Evolutionary conservation across 176 grass and related monocot genomes (phyloP).

Genomic region (Oryza glaberrima): DNA sequence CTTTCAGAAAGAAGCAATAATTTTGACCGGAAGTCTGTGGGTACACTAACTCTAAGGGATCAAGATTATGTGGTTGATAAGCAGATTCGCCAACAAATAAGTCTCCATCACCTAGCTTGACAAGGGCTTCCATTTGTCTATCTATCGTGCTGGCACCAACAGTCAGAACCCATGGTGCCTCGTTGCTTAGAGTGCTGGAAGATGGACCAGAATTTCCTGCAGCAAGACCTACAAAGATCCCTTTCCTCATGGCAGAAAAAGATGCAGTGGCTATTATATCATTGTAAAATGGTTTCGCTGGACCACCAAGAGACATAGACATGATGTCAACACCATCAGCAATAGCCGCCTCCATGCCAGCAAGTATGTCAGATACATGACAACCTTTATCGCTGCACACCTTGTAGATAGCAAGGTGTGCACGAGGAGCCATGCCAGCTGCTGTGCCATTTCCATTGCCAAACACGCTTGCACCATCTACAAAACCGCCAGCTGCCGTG

Average conservation of each 20-base stretch:
- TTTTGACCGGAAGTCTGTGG: too few species aligned
- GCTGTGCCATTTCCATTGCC: constrained; percentile 56
- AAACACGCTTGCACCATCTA: constrained; percentile 47
- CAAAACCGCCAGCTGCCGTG: constrained; percentile 50
- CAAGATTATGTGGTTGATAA: constrained; percentile 43
- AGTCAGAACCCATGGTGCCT: constrained; percentile 51
- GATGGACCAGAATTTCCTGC: constrained; percentile 45
- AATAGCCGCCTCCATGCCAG: constrained; percentile 54
- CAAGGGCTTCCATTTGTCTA: constrained; percentile 37
- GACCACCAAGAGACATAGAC: constrained; percentile 45
- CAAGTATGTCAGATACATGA: constrained; percentile 8
- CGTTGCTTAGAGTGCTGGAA: background rate
- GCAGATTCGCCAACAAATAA: constrained; percentile 49
- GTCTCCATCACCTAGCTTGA: constrained; percentile 43
- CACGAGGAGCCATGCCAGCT: constrained; percentile 52
- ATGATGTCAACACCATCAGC: constrained; percentile 61
- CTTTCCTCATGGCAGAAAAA: constrained; percentile 45
- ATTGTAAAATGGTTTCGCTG: background rate
- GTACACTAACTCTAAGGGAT: background rate
- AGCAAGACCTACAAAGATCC: constrained; percentile 47
- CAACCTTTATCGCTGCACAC: constrained; percentile 30
- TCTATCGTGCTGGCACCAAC: constrained; percentile 63
- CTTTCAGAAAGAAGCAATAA: background rate
- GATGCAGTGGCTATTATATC: constrained; percentile 36
- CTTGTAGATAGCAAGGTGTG: constrained; percentile 60